Base-by-base conservation (phyloP, 192 early-diverging fungal species). In the Coemansia interrupta region DNA sequence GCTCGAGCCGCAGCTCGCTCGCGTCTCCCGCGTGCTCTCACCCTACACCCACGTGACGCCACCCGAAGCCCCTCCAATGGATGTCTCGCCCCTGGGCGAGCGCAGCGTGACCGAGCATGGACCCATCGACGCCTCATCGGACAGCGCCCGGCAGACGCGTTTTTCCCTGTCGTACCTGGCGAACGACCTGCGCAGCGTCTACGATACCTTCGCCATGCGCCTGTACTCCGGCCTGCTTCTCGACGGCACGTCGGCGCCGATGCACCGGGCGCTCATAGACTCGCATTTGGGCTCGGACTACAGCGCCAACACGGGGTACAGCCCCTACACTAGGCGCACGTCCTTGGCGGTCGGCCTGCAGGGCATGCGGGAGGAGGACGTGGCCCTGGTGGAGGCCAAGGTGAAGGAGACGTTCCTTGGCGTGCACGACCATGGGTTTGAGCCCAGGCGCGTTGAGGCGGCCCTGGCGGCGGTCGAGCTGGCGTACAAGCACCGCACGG, bases 241-340 rank as follows among this genome's bases (percentile, higher is more conserved):
- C 13, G 87, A 91, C 64, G 94, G 95, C 7, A 81, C 92, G 42
- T 84, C 92, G 12, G 86, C 92, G 18, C 95, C 95, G 13, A 93
- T 98, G 92, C 91, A 95, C 68, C 83, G 93, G 65, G 90, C 90
- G 28, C 78, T 98, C 56, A 95, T 98, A 45, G 93, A 95, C 60
- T 83, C 89, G 47, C 87, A 90, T 42, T 70, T 98, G 8, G 95
- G 92, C 29, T 83, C 90, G 0, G 95, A 95, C 51, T 98, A 93
- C 77, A 87, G 87, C 48, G 81, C 89, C 10, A 91, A 89, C 53
- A 94, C 92, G 14, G 95, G 95, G n/a, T 98, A 95, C 64, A 88
- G 89, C 63, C 76, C 80, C 28, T 86, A 49, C 32, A 68, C 62
- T 17, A 65, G 68, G 46, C 71, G 81, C 26, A 84, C 83, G 61